Base-by-base conservation (phyloP, 495 filamentous ascomycete species). In the Penicillium subrubescens region DNA sequence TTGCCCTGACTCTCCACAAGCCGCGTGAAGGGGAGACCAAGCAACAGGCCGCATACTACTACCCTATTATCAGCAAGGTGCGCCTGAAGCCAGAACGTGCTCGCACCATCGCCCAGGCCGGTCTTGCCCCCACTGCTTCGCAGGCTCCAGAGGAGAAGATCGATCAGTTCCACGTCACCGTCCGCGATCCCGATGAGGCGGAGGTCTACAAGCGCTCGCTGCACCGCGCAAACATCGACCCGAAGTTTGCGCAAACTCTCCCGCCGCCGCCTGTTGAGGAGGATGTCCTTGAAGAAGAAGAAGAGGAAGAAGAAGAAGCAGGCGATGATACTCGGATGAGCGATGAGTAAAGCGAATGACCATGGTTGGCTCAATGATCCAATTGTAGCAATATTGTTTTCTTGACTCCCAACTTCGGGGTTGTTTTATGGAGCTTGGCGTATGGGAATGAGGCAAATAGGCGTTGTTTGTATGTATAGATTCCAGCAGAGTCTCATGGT, bases 31-130 rank as follows among this genome's bases (percentile, higher is more conserved):
- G 66, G 11, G 71, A 74, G 19, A 62, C 59, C 37, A 81, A 86
- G 62, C 87, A 87, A 70, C 88, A 85, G 67, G 95, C 85, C 21
- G 94, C 92, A 10, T 97, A 92, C 77, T 97, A 93, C 73, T 98
- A 97, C 68, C 93, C 94, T 0, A 86, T 98, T 65, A 77, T 91
- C 59, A 90, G 92, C 77, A 88, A 85, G 70, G 84, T 82, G 31
- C 81, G 82, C 23, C 77, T 90, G 31, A 84, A 87, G 76, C 84
- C 86, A 6, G 82, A 84, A 67, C 76, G 88, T 61, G 77, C 79
- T 35, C 79, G 78, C 55, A 86, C 82, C 39, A 78, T 84, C 21
- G 82, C 80, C 8, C 77, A 81, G 52, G 77, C 81, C 19, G 81
- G 80, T 31, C 67, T 81, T 56, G 77, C 76, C 39, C 79, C 79